Evolutionary conservation across 768 basidiomycete genomes (phyloP).

Genomic region (Udeniomyces megalosporus): DNA sequence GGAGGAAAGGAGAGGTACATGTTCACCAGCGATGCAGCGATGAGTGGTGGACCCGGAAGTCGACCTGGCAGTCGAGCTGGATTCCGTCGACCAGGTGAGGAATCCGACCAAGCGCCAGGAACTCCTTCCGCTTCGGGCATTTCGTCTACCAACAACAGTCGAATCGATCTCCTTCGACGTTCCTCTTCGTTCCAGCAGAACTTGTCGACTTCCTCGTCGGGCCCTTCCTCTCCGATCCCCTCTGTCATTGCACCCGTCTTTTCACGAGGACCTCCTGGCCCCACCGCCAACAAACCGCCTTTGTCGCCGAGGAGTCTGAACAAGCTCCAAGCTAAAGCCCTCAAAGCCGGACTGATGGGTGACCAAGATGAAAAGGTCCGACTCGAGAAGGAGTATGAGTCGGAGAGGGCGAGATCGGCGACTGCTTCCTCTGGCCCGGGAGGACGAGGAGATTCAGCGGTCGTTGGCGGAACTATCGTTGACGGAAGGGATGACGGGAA

Average conservation of each 20-base stretch:
- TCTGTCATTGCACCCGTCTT: conserved; percentile 79
- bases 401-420: conserved; percentile 36
- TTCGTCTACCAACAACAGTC: neutral
- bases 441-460: conserved; percentile 24
- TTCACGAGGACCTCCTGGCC: conserved; percentile 26
- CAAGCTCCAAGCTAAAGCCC: conserved; percentile 76
- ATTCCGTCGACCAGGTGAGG: conserved; percentile 65
- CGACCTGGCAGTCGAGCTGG: conserved; percentile 68
- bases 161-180: conserved; percentile 9
- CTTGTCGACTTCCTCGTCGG: conserved; percentile 10
- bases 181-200: conserved; percentile 9
- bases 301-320: conserved; percentile 47
- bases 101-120: conserved; percentile 7
- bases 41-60: conserved; percentile 30
- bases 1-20: conserved; percentile 28
- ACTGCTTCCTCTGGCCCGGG: conserved; percentile 13
- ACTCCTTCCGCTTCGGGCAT: neutral
- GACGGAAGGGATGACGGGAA: conserved; percentile 25
- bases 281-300: conserved; percentile 20
- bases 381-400: conserved; percentile 74
- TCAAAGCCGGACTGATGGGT: conserved; percentile 76
- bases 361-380: conserved; percentile 50
- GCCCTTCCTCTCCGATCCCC: conserved; percentile 58
- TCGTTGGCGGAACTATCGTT: too few species aligned
- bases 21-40: conserved; percentile 25